These are phyloP conservation scores for Grigorovia jiainica DNA, from an alignment of 805 yeast species.

Conservation along the genomic window DNA sequence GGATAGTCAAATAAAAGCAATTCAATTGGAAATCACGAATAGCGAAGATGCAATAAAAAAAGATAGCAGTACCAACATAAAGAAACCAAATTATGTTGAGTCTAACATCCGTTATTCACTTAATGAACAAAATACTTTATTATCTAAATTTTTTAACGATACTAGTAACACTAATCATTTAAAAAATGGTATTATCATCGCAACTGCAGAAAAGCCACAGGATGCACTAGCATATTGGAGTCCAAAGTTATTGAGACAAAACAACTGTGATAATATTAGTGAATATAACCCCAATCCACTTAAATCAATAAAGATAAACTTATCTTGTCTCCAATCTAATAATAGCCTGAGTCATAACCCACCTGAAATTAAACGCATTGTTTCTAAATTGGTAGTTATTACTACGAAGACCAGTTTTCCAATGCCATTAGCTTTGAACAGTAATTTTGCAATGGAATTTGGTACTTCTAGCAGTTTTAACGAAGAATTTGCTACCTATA, in stretches of 20 bases:
- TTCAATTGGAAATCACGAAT: too few species aligned
- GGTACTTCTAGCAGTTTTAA: background rate
- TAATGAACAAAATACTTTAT: too few species aligned
- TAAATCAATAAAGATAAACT: constrained; percentile 17
- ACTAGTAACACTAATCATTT: constrained; percentile 1
- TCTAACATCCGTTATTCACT: too few species aligned
- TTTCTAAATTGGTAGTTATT: constrained; percentile 22
- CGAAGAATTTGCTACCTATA: constrained; percentile 12
- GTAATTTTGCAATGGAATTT: constrained; percentile 20
- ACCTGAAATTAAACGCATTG: constrained; percentile 21
- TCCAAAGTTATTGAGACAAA: constrained; percentile 26
- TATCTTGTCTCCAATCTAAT: constrained; percentile 24
- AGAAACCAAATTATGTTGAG: too few species aligned
- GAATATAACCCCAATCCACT: too few species aligned
- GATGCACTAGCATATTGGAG: constrained; percentile 28
- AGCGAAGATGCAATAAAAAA: too few species aligned
- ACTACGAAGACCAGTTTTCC: constrained; percentile 26
- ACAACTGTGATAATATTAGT: constrained; percentile 24
- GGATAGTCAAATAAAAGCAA: too few species aligned
- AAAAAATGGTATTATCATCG: constrained; percentile 22
- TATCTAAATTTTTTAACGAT: too few species aligned
- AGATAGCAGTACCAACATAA: background rate
- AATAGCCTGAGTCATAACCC: constrained; percentile 15
- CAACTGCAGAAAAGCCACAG: constrained; percentile 23
- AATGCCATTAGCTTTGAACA: constrained; percentile 32